phyloP scores from a whole-genome alignment of 371 early-diverging fungal species.

The Gilbertella persicaria region DNA sequence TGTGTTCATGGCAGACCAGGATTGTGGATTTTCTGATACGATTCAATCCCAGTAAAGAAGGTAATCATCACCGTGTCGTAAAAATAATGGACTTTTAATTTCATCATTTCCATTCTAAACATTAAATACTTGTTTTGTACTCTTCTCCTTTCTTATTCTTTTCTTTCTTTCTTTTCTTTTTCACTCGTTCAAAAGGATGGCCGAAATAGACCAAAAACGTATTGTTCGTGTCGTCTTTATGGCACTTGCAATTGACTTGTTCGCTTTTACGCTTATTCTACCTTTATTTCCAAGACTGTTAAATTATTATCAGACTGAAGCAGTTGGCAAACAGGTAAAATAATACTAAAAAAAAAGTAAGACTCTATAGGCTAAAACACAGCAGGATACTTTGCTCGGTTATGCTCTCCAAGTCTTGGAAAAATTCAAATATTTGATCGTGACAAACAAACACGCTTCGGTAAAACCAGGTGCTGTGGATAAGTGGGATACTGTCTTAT shows the following conservation, averaged over 20 bases:
- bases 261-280: constrained; percentile 96
- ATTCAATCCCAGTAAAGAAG: no score
- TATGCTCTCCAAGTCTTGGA: constrained; percentile 36
- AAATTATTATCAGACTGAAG: constrained; percentile 60
- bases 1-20: no score
- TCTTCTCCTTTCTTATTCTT: neutral
- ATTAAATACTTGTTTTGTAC: neutral
- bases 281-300: constrained; percentile 87
- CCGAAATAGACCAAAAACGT: constrained; percentile 6
- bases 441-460: constrained; percentile 19
- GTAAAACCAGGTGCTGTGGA: constrained; percentile 17
- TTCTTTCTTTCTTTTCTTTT: neutral
- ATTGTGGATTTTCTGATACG: no score
- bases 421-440: constrained; percentile 38
- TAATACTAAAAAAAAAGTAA: neutral
- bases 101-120: no score
- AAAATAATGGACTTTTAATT: no score
- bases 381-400: constrained; percentile 35
- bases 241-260: constrained; percentile 88
- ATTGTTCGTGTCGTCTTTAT: constrained; percentile 56
- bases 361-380: neutral
- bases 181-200: neutral
- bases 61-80: no score
- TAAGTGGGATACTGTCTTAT: constrained; percentile 84
- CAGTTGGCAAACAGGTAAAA: constrained; percentile 52